phyloP scores from a whole-genome alignment of 805 yeast genomes.

The Saccharomycopsis sp. region DNA sequence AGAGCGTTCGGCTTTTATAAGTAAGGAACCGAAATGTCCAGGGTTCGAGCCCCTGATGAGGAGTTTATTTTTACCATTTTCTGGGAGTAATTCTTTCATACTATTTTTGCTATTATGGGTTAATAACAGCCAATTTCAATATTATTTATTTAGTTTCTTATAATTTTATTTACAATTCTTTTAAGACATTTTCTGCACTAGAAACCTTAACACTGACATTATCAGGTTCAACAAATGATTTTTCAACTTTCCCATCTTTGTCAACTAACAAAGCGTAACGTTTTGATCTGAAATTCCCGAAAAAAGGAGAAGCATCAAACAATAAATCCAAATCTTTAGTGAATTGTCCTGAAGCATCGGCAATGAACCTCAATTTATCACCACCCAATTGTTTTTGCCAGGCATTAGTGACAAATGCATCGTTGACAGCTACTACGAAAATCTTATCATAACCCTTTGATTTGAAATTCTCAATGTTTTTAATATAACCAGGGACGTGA shows the following conservation, averaged over 20 bases:
- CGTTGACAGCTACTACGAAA: conserved; percentile 74
- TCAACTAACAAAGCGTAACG: conserved; percentile 66
- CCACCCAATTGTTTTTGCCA: conserved; percentile 52
- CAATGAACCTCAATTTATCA: conserved; percentile 46
- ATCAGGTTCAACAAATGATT: conserved; percentile 75
- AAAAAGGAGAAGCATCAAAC: conserved; percentile 69
- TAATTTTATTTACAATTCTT: conserved; percentile 3
- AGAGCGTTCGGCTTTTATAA: conserved; percentile 26
- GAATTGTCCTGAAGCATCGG: conserved; percentile 77
- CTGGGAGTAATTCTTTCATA: no score
- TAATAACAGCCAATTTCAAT: neutral
- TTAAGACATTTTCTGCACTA: conserved; percentile 34
- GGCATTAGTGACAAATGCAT: conserved; percentile 76
- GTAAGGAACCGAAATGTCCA: conserved; percentile 37
- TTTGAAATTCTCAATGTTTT: conserved; percentile 42
- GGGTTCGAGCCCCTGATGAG: conserved; percentile 42
- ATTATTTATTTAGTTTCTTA: neutral
- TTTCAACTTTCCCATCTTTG: conserved; percentile 53
- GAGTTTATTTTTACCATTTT: no score
- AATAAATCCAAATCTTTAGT: conserved; percentile 54
- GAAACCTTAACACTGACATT: conserved; percentile 56
- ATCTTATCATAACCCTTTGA: conserved; percentile 60
- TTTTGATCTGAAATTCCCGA: conserved; percentile 70
- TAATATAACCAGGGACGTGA: conserved; percentile 71
- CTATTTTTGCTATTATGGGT: no score